phyloP scores from a whole-genome alignment of 805 yeast genomes.

The Metschnikowia lochheadii region DNA sequence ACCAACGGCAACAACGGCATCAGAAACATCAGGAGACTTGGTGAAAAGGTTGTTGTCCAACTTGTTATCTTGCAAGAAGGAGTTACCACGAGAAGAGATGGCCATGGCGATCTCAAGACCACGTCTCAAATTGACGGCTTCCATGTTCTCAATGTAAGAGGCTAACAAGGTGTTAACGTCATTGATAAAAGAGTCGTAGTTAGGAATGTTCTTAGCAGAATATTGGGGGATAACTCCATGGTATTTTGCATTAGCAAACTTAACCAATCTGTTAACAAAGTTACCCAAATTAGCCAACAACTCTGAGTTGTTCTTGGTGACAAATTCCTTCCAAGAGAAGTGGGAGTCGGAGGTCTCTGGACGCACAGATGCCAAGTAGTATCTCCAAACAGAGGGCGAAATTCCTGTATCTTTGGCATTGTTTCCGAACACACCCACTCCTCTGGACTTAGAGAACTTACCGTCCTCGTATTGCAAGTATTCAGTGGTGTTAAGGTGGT shows the following conservation, averaged over 20 bases:
- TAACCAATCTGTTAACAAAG: constrained; percentile 89
- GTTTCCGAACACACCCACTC: constrained; percentile 97
- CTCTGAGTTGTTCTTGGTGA: constrained; percentile 88
- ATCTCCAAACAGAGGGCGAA: constrained; percentile 95
- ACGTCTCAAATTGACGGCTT: constrained; percentile 72
- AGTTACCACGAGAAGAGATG: constrained; percentile 88
- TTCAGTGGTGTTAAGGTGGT: constrained; percentile 91
- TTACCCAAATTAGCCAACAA: constrained; percentile 94
- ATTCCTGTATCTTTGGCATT: constrained; percentile 92
- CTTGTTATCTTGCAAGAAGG: constrained; percentile 92
- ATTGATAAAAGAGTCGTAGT: constrained; percentile 40
- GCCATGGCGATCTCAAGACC: constrained; percentile 93
- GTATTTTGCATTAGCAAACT: constrained; percentile 85
- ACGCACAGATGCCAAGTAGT: constrained; percentile 84
- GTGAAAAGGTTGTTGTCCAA: constrained; percentile 82
- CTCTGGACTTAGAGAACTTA: constrained; percentile 96
- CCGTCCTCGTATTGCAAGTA: constrained; percentile 97
- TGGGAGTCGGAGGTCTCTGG: constrained; percentile 97
- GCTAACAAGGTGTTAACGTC: constrained; percentile 63
- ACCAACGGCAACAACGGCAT: constrained; percentile 90
- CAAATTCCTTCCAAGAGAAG: constrained; percentile 96
- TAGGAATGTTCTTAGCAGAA: constrained; percentile 44
- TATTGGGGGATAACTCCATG: constrained; percentile 82
- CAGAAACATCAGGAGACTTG: constrained; percentile 73
- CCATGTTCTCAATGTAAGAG: constrained; percentile 68